Percentiles rank a stretch among this genome's conserved stretches.
These are phyloP conservation scores for Boletus rufocinnamomeus DNA, from an alignment of 768 basidiomycete genomes.

Conservation along the genomic window DNA sequence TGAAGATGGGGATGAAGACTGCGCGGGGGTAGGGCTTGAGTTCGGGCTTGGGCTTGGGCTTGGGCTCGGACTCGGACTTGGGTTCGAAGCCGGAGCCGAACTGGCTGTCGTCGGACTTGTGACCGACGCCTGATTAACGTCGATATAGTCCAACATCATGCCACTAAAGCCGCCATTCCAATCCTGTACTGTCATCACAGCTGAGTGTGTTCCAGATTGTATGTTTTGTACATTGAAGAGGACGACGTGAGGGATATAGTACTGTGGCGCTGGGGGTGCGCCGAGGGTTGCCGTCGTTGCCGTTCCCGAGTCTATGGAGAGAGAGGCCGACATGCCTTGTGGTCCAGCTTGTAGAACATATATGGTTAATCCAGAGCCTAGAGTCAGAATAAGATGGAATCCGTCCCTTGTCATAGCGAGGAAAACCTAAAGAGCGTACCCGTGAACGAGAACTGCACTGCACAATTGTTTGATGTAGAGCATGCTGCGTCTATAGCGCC, in stretches of 20 bases:
- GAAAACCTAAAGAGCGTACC: slow-evolving; percentile 7
- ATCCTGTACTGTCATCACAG: slow-evolving; percentile 26
- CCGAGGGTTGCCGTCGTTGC: slow-evolving; percentile 25
- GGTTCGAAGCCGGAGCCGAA: neutral
- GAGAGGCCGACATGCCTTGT: slow-evolving; percentile 30
- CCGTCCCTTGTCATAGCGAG: too few relatives aligned
- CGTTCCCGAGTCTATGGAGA: slow-evolving; percentile 26
- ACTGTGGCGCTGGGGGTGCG: slow-evolving; percentile 27
- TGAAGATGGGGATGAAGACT: slow-evolving; percentile 7
- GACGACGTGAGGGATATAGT: slow-evolving; percentile 23
- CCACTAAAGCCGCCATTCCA: slow-evolving; percentile 30
- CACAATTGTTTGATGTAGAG: slow-evolving; percentile 24
- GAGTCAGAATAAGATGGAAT: neutral
- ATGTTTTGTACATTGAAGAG: slow-evolving; percentile 27
- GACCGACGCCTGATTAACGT: slow-evolving; percentile 27
- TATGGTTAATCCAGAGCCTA: slow-evolving; percentile 33
- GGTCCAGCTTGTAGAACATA: slow-evolving; percentile 32
- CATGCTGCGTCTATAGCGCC: slow-evolving; percentile 26
- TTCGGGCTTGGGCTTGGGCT: neutral
- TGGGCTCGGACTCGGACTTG: neutral
- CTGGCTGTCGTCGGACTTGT: slow-evolving; percentile 3
- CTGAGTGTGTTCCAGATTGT: slow-evolving; percentile 26
- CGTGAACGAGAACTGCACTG: slow-evolving; percentile 28
- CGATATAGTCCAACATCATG: slow-evolving; percentile 33
- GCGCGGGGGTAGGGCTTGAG: slow-evolving; percentile 4